Evolutionary conservation across 75 land plant genomes (phyloP), one percentile per base, ranked within the genome.

Genomic region (Selaginella tamariscina): DNA sequence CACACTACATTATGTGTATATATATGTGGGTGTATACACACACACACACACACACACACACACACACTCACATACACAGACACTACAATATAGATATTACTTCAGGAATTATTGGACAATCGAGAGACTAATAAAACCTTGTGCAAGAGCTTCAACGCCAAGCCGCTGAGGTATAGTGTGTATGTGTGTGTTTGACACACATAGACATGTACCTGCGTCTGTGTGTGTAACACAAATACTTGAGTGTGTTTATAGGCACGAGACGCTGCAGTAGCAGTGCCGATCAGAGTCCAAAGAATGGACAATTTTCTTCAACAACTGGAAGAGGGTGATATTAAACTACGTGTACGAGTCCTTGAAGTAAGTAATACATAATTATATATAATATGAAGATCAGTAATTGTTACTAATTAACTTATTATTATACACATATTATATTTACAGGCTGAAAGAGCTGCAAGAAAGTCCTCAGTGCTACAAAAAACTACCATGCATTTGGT

Each of bases 391-490:
- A n/a, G n/a, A n/a, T n/a, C n/a, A n/a, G n/a, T n/a, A n/a, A n/a
- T n/a, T n/a, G n/a, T n/a, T n/a, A n/a, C n/a, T n/a, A n/a, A n/a
- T n/a, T 39, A 39, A 15, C 5, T 5, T 5, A 39, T 39, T 27
- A 65, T 65, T 1, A 18, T 2, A 13, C 29, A 27, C 30, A 29
- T 26, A 65, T 24, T 2, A 5, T 60, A 24, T 24, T 32, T 59
- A 2, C 80, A 93, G 98, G 88, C 94, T 26, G 98, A 93, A 70
- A 82, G 98, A 80, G 88, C 98, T 24, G 98, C 98, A 59, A 72
- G 85, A 56, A 85, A 86, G 49, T 84, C 95, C 31, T 81, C 90
- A 2, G 76, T 93, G 56, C 67, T 89, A 62, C 98, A 93, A 59
- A 84, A 79, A 82, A 89, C 91, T 13, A 89, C 95, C 30, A 81